A percentile compares a stretch with the other conserved stretches of the same genome.
Conservation (phyloP, 345 rosid species). For the Salix dunnii region DNA sequence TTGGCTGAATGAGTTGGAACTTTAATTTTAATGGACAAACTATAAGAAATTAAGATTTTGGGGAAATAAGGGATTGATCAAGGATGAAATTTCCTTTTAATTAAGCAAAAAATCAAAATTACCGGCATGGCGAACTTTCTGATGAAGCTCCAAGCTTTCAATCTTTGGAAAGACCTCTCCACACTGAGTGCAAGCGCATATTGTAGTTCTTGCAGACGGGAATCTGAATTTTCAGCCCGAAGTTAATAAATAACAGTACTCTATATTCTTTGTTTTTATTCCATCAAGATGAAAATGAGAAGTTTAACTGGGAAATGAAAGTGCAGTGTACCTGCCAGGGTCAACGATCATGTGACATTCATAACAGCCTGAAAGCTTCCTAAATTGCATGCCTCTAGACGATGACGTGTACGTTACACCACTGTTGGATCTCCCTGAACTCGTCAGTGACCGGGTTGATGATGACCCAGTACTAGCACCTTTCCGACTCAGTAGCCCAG, state of each 20-base stretch:
- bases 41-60: neutral
- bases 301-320: neutral
- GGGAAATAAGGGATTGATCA: neutral
- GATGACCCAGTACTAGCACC: conserved; percentile 26
- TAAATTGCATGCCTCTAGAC: conserved; percentile 82
- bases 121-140: conserved; percentile 98
- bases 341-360: conserved; percentile 94
- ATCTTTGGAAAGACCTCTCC: conserved; percentile 91
- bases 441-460: conserved; percentile 46
- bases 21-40: neutral
- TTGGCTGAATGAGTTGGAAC: neutral
- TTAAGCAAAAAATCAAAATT: neutral
- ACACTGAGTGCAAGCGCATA: conserved; percentile 76
- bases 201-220: conserved; percentile 63
- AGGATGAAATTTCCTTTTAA: neutral
- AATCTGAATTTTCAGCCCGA: conserved; percentile 38
- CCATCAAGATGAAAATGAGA: neutral
- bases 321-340: conserved; percentile 62
- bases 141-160: conserved; percentile 96
- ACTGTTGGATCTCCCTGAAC: conserved; percentile 52
- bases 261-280: neutral
- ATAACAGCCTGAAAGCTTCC: conserved; percentile 95
- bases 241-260: neutral
- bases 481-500: conserved; percentile 57
- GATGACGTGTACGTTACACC: conserved; percentile 37